These are phyloP conservation scores for Talaromyces proteolyticus DNA, from an alignment of 495 filamentous ascomycete genomes.

Conservation along the genomic window DNA sequence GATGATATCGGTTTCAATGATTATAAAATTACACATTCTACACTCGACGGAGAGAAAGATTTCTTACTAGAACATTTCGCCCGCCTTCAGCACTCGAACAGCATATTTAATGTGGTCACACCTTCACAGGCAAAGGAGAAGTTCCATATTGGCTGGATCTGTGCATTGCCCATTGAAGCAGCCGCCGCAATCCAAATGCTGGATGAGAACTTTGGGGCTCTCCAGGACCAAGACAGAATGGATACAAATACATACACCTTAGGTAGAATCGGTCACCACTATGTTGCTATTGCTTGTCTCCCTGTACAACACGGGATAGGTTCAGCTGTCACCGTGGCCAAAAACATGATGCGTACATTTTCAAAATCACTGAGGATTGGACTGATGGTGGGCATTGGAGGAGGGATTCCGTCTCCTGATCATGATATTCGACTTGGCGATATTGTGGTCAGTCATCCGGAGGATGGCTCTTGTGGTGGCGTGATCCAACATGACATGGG, in stretches of 20 bases:
- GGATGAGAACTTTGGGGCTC: conserved; percentile 32
- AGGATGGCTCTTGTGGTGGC: conserved; percentile 8
- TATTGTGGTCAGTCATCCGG: conserved; percentile 23
- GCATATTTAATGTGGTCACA: no score
- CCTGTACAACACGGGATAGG: conserved; percentile 12
- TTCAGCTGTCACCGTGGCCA: conserved; percentile 18
- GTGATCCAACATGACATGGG: conserved; percentile 17
- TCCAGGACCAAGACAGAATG: conserved; percentile 12
- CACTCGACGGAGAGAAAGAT: no score
- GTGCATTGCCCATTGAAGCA: conserved; percentile 25
- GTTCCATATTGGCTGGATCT: conserved; percentile 47
- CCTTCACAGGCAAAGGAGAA: no score
- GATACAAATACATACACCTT: conserved; percentile 30
- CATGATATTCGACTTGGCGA: conserved; percentile 34
- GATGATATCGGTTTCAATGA: no score
- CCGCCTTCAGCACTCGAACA: no score
- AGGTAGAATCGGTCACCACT: conserved; percentile 24
- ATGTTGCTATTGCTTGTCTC: conserved; percentile 23
- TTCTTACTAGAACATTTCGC: no score
- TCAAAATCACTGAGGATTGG: conserved; percentile 21
- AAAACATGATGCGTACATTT: conserved; percentile 29
- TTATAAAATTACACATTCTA: no score
- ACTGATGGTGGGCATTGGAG: conserved; percentile 34
- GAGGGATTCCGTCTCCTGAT: conserved; percentile 16
- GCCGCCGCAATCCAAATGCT: conserved; percentile 18